Evolutionary conservation across 345 rosid genomes (phyloP).

Genomic region (Fremontodendron californicum): DNA sequence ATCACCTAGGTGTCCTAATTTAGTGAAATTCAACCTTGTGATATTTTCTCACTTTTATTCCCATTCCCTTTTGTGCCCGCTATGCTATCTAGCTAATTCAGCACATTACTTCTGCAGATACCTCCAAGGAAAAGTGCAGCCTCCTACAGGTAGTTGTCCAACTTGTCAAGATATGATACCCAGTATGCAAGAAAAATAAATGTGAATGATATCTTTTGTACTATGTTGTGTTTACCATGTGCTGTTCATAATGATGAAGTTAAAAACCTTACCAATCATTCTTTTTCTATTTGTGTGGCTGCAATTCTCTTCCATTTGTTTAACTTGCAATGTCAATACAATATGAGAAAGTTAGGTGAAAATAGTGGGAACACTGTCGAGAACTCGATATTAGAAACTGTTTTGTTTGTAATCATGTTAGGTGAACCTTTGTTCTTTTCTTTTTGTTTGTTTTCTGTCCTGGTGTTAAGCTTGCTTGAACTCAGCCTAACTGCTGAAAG

Average conservation of each 20-base stretch:
- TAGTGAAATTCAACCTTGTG: not conserved
- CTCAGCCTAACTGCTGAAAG: not conserved
- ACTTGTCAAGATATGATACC: slow-evolving; percentile 2
- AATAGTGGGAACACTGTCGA: not conserved
- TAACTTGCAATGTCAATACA: not conserved
- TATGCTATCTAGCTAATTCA: slow-evolving; percentile 16
- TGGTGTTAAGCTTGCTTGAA: not conserved
- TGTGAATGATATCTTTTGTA: not conserved
- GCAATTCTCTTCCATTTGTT: not conserved
- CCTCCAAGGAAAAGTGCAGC: slow-evolving; percentile 97
- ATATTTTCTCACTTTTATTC: not conserved
- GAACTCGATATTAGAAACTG: not conserved
- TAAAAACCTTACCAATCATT: not conserved
- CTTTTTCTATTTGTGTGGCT: not conserved
- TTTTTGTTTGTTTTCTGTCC: not conserved
- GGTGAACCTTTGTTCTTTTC: not conserved
- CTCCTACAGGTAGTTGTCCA: slow-evolving; percentile 74
- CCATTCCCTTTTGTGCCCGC: not conserved
- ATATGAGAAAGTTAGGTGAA: not conserved
- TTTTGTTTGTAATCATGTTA: not conserved
- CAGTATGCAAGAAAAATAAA: not conserved
- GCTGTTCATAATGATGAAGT: not conserved
- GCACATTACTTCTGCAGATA: slow-evolving; percentile 64
- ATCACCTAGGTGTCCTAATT: not conserved
- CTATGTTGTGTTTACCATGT: not conserved